These are phyloP conservation scores for Paramyrothecium roridum DNA, from an alignment of 2,329 filamentous ascomycete species.

Conservation along the genomic window DNA sequence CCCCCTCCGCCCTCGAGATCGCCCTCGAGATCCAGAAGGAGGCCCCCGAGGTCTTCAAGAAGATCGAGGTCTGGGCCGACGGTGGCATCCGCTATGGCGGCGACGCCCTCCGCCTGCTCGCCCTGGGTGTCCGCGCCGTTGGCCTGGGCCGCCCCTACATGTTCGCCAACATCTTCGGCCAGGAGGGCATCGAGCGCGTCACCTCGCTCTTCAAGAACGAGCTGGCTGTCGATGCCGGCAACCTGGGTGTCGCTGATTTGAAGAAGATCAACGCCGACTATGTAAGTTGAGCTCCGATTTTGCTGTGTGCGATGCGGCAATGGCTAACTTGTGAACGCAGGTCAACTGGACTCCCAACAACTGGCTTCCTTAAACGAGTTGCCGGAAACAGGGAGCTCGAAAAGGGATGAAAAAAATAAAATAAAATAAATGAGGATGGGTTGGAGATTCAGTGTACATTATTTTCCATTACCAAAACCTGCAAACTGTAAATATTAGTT, in stretches of 20 bases:
- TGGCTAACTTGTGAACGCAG: neutral
- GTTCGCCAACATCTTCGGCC: slow-evolving; percentile 50
- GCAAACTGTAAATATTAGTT: neutral
- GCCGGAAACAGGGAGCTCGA: too few species aligned
- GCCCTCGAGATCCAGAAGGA: slow-evolving; percentile 34
- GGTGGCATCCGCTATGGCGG: slow-evolving; percentile 40
- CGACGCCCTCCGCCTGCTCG: slow-evolving; percentile 39
- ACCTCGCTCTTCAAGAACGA: slow-evolving; percentile 46
- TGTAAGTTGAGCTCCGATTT: slow-evolving; percentile 13
- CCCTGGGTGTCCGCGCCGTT: slow-evolving; percentile 39
- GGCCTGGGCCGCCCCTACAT: slow-evolving; percentile 49
- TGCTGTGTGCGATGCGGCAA: too few species aligned
- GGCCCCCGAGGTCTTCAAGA: slow-evolving; percentile 32
- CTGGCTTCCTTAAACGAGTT: neutral
- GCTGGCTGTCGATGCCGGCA: slow-evolving; percentile 40
- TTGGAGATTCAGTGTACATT: neutral
- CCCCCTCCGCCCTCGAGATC: slow-evolving; percentile 33
- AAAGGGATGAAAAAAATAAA: too few species aligned
- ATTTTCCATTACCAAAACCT: neutral
- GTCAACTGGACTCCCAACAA: neutral
- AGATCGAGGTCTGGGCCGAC: slow-evolving; percentile 36
- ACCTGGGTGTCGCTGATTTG: slow-evolving; percentile 36
- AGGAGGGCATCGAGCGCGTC: slow-evolving; percentile 42
- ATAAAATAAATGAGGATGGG: too few species aligned
- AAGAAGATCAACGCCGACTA: slow-evolving; percentile 27